These are phyloP conservation scores for Penicillium corylophilum DNA, from an alignment of 2,329 filamentous ascomycete species.

Conservation along the genomic window DNA sequence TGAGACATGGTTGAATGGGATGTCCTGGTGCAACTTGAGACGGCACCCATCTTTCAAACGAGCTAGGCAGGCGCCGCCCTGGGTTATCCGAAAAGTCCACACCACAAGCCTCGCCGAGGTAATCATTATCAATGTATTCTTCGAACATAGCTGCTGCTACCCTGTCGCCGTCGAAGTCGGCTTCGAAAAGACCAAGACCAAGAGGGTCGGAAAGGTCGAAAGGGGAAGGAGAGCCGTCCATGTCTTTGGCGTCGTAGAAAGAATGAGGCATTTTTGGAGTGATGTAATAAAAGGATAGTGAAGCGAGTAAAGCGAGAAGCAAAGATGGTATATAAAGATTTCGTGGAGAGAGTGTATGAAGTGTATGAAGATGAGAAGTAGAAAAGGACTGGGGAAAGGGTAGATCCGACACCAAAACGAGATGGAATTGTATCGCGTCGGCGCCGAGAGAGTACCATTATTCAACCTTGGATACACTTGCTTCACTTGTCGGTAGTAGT, in stretches of 20 bases:
- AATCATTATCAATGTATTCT: neutral
- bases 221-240: neutral
- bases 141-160: neutral
- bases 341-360: neutral
- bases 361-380: neutral
- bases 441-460: neutral
- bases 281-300: neutral
- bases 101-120: neutral
- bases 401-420: neutral
- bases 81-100: neutral
- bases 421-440: neutral
- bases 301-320: neutral
- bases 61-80: neutral
- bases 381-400: neutral
- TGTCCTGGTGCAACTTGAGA: neutral
- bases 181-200: neutral
- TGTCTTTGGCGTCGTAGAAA: neutral
- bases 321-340: neutral
- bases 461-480: neutral
- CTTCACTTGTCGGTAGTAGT: conserved; percentile 18
- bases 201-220: neutral
- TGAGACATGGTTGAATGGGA: neutral
- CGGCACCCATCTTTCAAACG: neutral
- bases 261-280: neutral
- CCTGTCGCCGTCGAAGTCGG: neutral